Conservation (phyloP, 1,284 basidiomycete genomes). For the Malassezia obtusa region DNA sequence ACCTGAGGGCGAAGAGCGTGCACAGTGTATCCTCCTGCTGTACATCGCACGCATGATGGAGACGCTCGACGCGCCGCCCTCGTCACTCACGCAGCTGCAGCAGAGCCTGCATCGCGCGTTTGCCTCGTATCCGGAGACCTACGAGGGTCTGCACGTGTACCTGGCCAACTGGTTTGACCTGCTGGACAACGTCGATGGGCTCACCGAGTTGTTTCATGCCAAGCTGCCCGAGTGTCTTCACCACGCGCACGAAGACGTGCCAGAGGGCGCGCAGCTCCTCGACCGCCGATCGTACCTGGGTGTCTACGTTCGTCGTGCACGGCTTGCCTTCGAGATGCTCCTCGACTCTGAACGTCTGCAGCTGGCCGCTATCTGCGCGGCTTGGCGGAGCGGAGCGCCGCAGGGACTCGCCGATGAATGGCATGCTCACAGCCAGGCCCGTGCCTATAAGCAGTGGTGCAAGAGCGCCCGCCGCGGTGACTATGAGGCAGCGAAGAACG, state of each 20-base stretch:
- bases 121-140: neutral
- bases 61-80: constrained; percentile 8
- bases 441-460: constrained; percentile 9
- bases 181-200: constrained; percentile 8
- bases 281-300: constrained; percentile 16
- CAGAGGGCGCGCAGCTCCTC: neutral
- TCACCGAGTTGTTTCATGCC: constrained; percentile 6
- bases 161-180: neutral
- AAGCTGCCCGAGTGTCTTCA: constrained; percentile 12
- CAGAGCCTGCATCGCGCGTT: neutral
- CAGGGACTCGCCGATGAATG: constrained; percentile 4
- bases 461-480: constrained; percentile 6
- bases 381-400: constrained; percentile 6
- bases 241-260: neutral
- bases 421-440: neutral
- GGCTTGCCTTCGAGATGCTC: constrained; percentile 14
- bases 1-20: neutral
- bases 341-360: constrained; percentile 10
- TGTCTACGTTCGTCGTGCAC: constrained; percentile 13
- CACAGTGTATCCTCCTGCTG: constrained; percentile 4
- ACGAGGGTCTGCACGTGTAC: neutral
- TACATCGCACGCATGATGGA: constrained; percentile 11
- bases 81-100: neutral
- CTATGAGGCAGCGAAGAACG: constrained; percentile 6
- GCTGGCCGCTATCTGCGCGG: neutral